These are phyloP conservation scores for Akanthomyces dipterigenus DNA, from an alignment of 2,329 filamentous ascomycete genomes.

Conservation along the genomic window DNA sequence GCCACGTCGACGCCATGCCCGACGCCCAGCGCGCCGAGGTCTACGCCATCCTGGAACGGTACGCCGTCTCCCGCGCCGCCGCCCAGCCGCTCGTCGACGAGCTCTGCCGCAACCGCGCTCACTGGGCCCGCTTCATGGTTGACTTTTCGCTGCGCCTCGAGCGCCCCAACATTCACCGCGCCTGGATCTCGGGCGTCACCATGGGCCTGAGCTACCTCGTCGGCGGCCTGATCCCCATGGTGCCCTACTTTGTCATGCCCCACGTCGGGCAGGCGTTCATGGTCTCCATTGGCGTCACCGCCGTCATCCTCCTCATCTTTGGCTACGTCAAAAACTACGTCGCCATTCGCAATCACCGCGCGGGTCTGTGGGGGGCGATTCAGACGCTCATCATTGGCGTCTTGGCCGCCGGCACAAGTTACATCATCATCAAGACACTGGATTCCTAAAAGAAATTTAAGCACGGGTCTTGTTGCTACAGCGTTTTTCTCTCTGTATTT, in stretches of 20 bases:
- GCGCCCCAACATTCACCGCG: conserved; percentile 34
- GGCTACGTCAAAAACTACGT: conserved; percentile 59
- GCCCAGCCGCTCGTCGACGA: conserved; percentile 41
- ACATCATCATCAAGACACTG: conserved; percentile 53
- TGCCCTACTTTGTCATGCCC: conserved; percentile 59
- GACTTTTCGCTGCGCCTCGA: conserved; percentile 48
- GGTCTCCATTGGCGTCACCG: conserved; percentile 54
- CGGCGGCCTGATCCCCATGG: conserved; percentile 62
- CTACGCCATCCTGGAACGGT: conserved; percentile 44
- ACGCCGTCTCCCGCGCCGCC: conserved; percentile 38
- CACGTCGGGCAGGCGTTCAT: conserved; percentile 44
- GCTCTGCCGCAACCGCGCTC: conserved; percentile 39
- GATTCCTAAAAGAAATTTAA: conserved; percentile 24
- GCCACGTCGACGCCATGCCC: conserved; percentile 36
- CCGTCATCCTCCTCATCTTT: conserved; percentile 53
- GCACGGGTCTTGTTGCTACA: not conserved
- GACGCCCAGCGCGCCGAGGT: conserved; percentile 40
- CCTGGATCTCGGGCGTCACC: conserved; percentile 53
- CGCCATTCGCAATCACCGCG: conserved; percentile 42
- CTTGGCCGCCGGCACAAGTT: conserved; percentile 59
- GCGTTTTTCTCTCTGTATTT: not conserved
- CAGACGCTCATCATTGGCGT: conserved; percentile 61
- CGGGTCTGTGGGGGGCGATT: conserved; percentile 51
- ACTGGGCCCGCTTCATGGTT: conserved; percentile 53
- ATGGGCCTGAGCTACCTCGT: conserved; percentile 65